Base-by-base conservation (phyloP, 2,329 filamentous ascomycete genomes). In the Exophiala sp. region DNA sequence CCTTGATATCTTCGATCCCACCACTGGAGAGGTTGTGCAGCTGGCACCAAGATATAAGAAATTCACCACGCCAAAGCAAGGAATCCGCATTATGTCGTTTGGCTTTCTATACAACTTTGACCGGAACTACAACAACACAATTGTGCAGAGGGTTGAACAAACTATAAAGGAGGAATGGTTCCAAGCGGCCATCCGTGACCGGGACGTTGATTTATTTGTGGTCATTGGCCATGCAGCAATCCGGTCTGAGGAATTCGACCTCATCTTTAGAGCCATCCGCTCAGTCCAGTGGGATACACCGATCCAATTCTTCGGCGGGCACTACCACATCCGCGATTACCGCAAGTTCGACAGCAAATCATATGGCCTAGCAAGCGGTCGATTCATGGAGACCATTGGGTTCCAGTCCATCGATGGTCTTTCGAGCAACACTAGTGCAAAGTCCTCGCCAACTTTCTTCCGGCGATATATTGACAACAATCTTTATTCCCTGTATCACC, bases 31-130 rank as follows among this genome's bases (percentile, higher is more conserved):
- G 56, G 74, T 79, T 35, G 78, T 85, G 44, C 86, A 90, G 1
- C 79, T 96, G 60, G 88, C 89, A 5, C 83, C 82, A 60, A 79
- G 90, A 9, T 97, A 83, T 69, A 83, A 85, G 65, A 93, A 88
- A 64, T 95, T 98, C 68, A 89, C 80, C 49, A 98, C 93, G 4
- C 89, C 90, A 73, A 88, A 94, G 58, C 87, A 88, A 59, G 86
- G 85, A 3, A 82, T 95, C 52, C 79, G 85, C 13, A 81, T 98
- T 50, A 73, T 95, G 42, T 87, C 91, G 0, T 90, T 98, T 66
- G 93, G 93, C 1, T 97, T 98, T 68, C 72, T 98, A 2, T 98
- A 96, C 68, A 83, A 98, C 69, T 98, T 98, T 62, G 87, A 80
- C 1, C 82, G 83, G 14, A 95, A 95, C 66, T 85, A 85, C 48